Percentiles rank a stretch among this genome's conserved stretches.
Evolutionary conservation across 1,139 yeast genomes (phyloP).

Genomic region (Suhomyces bokatorum): DNA sequence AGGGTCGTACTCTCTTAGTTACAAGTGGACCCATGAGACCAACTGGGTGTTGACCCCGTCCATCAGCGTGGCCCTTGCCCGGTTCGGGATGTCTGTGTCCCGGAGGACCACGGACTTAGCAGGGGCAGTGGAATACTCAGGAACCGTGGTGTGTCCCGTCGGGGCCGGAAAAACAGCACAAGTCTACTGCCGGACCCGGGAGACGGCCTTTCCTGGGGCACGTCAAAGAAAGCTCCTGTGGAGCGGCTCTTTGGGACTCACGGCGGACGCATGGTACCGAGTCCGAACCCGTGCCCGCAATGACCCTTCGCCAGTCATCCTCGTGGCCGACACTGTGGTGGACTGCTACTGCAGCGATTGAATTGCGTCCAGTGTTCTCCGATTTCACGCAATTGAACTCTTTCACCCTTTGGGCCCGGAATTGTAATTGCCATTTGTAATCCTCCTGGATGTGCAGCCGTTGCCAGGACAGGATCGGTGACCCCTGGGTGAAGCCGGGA

Average conservation of each 20-base stretch:
- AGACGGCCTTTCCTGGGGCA: constrained; percentile 20
- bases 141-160: constrained; percentile 20
- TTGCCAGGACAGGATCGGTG: too few relatives aligned
- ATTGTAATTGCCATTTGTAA: too few relatives aligned
- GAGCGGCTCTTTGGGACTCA: not conserved
- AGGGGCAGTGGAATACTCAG: constrained; percentile 15
- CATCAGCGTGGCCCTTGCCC: not conserved
- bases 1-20: constrained; percentile 19
- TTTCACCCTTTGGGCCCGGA: too few relatives aligned
- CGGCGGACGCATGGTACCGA: constrained; percentile 1
- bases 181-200: constrained; percentile 18
- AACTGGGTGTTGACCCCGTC: not conserved
- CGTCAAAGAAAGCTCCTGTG: constrained; percentile 9
- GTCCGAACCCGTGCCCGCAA: not conserved
- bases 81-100: constrained; percentile 6
- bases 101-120: not conserved
- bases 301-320: not conserved
- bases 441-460: too few relatives aligned
- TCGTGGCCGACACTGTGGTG: not conserved
- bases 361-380: too few relatives aligned
- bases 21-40: constrained; percentile 10
- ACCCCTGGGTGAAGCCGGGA: too few relatives aligned
- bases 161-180: constrained; percentile 21
- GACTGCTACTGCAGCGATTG: constrained; percentile 22
- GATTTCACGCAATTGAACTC: too few relatives aligned